Evolutionary conservation across 225 moss, liverwort and hornwort genomes (phyloP).

Genomic region (Bryoerythrophyllum caledonicum): DNA sequence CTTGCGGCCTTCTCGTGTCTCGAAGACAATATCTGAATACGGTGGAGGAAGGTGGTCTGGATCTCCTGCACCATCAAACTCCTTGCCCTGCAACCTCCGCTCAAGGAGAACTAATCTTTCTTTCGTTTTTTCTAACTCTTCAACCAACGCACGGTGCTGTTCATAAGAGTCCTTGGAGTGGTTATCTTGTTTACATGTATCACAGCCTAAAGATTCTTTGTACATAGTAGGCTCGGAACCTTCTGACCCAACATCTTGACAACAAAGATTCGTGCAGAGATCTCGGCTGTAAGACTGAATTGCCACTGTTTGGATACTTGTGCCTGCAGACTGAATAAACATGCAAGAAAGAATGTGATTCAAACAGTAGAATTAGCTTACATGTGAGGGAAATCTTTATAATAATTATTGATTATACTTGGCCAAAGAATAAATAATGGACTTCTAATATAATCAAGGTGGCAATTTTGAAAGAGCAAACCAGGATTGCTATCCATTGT

Average conservation of each 20-base stretch:
- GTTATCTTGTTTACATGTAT: constrained; percentile 55
- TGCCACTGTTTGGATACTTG: constrained; percentile 53
- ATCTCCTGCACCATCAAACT: constrained; percentile 49
- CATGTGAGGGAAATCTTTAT: neutral
- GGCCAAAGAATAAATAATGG: constrained; percentile 5
- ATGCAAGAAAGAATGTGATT: constrained; percentile 16
- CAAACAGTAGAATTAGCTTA: constrained; percentile 6
- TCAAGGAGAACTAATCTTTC: constrained; percentile 56
- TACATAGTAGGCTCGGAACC: constrained; percentile 53
- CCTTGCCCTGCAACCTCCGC: constrained; percentile 59
- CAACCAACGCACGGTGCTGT: constrained; percentile 59
- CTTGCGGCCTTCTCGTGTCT: constrained; percentile 59
- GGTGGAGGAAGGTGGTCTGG: constrained; percentile 55
- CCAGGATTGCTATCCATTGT: constrained; percentile 9
- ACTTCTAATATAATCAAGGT: neutral
- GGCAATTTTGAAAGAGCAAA: constrained; percentile 1
- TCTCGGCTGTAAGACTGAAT: constrained; percentile 54
- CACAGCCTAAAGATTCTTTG: constrained; percentile 52
- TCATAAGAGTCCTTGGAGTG: constrained; percentile 59
- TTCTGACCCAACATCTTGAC: constrained; percentile 62
- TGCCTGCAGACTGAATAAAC: constrained; percentile 51
- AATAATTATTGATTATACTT: neutral
- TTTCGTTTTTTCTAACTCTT: constrained; percentile 64
- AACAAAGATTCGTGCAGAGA: constrained; percentile 50
- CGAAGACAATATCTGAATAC: constrained; percentile 59